These are phyloP conservation scores for Exophiala phaeomuriformis DNA, from an alignment of 2,329 filamentous ascomycete species.

Conservation along the genomic window DNA sequence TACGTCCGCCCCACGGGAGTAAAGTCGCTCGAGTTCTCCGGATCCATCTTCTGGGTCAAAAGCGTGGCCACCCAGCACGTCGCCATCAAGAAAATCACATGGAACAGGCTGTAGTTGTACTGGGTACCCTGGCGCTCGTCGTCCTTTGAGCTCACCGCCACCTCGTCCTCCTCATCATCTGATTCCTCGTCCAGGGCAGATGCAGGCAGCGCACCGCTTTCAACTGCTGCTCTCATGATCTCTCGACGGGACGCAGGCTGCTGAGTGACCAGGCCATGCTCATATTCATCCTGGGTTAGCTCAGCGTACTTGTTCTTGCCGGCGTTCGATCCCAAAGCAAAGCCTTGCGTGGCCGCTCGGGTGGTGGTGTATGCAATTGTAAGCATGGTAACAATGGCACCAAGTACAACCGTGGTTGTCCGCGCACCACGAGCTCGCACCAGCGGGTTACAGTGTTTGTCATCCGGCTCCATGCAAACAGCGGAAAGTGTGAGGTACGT, in stretches of 20 bases:
- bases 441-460: constrained; percentile 89
- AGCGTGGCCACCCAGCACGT: constrained; percentile 94
- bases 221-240: constrained; percentile 86
- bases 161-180: constrained; percentile 54
- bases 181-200: constrained; percentile 72
- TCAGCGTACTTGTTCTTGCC: constrained; percentile 46
- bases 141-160: constrained; percentile 49
- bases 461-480: constrained; percentile 96
- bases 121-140: constrained; percentile 85
- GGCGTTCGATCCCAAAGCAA: constrained; percentile 46
- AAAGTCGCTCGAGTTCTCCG: constrained; percentile 64
- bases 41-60: constrained; percentile 69
- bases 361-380: constrained; percentile 98
- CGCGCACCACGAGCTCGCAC: constrained; percentile 76
- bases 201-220: constrained; percentile 84
- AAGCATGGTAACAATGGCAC: constrained; percentile 90
- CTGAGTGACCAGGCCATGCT: constrained; percentile 80
- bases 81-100: constrained; percentile 94
- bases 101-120: constrained; percentile 94
- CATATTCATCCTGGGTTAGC: constrained; percentile 62
- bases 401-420: constrained; percentile 83
- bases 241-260: constrained; percentile 74
- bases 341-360: constrained; percentile 74
- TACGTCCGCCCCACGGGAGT: constrained; percentile 90
- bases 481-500: constrained; percentile 98